Evolutionary conservation across 805 yeast species (phyloP), one percentile per base, ranked within the genome.

Genomic region (Brettanomyces sp.): DNA sequence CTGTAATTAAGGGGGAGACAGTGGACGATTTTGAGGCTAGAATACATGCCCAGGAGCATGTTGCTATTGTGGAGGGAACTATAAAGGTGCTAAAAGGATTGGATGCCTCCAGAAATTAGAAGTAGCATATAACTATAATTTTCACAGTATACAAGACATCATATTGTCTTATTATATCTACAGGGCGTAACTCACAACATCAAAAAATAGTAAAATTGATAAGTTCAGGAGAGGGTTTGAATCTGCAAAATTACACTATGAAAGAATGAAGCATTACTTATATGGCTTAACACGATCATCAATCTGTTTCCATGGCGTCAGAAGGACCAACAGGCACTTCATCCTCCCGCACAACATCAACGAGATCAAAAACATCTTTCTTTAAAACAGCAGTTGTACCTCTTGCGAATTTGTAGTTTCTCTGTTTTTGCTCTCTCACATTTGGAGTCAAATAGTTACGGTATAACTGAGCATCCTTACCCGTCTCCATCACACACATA

Each of bases 371-470:
- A 36, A 87, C 74, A 53, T 79, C 77, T 61, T 83, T 79, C 56
- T 74, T 78, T 53, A 90, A 73, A 24, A 88, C 76, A 4, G 87
- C 95, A 7, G 99, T 93, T n/a, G 98, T 89, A 38, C 99, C 99
- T 62, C 93, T 77, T 14, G 82, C 74, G 63, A 90, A 93, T 64
- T 80, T 85, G 69, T 93, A 93, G 46, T 85, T 79, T 63, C 79
- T 78, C 53, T 83, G 82, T 73, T 93, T 93, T 56, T 75, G 70
- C 46, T 80, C 85, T 64, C 99, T 81, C 41, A 79, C 81, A 65
- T 93, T 93, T 48, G 99, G 99, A 45, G 89, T 87, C 63, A 84
- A 72, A 74, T 86, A 86, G 67, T 90, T 90, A 69, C 99, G 80
- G 63, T 76, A 71, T 46, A 91, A 73, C 50, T 75, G 79, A 8